phyloP scores from a whole-genome alignment of 179 eudicot genomes.

The Patellifolia procumbens region DNA sequence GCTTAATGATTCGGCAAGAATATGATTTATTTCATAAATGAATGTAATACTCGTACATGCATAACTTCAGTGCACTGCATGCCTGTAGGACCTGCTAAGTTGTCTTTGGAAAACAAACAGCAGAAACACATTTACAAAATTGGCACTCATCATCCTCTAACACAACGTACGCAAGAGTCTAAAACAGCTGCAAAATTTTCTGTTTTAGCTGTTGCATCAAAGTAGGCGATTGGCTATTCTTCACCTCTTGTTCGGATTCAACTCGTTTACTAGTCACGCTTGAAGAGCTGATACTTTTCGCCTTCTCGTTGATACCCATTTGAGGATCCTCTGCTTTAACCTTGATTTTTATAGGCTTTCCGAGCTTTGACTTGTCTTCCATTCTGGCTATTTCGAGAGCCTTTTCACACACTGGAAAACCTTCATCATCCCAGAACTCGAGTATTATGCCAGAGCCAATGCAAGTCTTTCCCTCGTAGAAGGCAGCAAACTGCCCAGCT shows the following conservation, averaged over 20 bases:
- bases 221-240: slow-evolving; percentile 23
- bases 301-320: slow-evolving; percentile 25
- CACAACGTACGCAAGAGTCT: neutral
- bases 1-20: too few relatives aligned
- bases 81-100: too few relatives aligned
- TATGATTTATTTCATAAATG: too few relatives aligned
- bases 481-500: slow-evolving; percentile 96
- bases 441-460: slow-evolving; percentile 90
- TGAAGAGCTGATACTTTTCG: neutral
- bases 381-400: slow-evolving; percentile 74
- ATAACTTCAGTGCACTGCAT: too few relatives aligned
- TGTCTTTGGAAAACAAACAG: neutral
- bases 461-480: slow-evolving; percentile 67
- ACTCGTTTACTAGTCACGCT: slow-evolving; percentile 1
- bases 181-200: slow-evolving; percentile 34
- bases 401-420: slow-evolving; percentile 75
- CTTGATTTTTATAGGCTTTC: slow-evolving; percentile 84
- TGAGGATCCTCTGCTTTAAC: slow-evolving; percentile 37
- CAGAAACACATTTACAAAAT: neutral
- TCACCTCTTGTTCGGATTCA: slow-evolving; percentile 19
- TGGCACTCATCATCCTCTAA: neutral
- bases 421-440: slow-evolving; percentile 81
- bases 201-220: slow-evolving; percentile 41
- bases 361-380: slow-evolving; percentile 78
- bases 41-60: too few relatives aligned